Evolutionary conservation across 202 grass and related monocot genomes (phyloP), one percentile per base, ranked within the genome.

Genomic region (Bolboschoenoplectus hybrid): DNA sequence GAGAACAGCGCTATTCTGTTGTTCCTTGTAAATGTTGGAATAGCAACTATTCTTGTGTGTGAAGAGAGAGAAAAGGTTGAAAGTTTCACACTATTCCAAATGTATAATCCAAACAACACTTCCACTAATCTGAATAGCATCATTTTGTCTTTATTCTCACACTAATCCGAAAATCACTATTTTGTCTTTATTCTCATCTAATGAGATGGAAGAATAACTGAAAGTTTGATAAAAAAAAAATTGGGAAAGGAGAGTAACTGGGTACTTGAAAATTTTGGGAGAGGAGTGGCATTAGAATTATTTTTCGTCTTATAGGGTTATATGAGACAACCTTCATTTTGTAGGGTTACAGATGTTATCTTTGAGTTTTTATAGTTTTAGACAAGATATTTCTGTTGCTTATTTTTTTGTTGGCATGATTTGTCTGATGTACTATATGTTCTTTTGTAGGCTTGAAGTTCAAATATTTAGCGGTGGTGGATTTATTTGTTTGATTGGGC

Each of bases 401-500:
- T 16, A 17, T 57, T 11, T 71, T 13, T 49, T 20, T 5, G 1
- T 55, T 50, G 38, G 8, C 16, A 34, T 39, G 52, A 40, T 50
- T 71, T 84, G 36, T 56, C 32, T 84, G 3, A 65, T 63, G 6
- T 17, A 51, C n/a, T 63, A 0, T 45, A 35, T 63, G 9, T 51
- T 36, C 14, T 50, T 82, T 67, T 52, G 81, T 51, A 82, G 81
- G 63, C 43, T 82, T 67, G 61, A 67, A 67, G 46, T 63, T 47
- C 19, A 10, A 67, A 38, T 34, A 26, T 67, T 53, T 65, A 39
- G 81, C 13, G 56, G 50, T 44, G 68, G 41, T 68, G 81, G 45
- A 57, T 71, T 84, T 71, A 84, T 70, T 69, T 64, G 4, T 70
- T 69, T 64, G 4, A 55, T 58, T 57, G 16, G n/a, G 38, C 52